A percentile compares a stretch with the other conserved stretches of the same genome.
Conservation (phyloP, 1,284 basidiomycete genomes). For the Ustilago cynodontis region DNA sequence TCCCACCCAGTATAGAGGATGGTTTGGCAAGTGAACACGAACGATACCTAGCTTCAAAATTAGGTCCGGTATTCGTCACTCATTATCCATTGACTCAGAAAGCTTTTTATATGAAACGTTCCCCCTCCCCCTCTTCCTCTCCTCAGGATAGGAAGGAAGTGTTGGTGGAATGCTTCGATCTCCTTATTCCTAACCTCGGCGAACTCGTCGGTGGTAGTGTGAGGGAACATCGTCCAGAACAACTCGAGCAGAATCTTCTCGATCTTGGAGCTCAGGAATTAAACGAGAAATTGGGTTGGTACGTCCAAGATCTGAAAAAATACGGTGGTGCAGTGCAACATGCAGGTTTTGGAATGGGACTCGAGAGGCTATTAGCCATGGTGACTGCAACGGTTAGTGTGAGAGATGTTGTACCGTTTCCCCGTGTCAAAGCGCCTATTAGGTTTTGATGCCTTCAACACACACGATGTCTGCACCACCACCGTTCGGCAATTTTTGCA, state of each 20-base stretch:
- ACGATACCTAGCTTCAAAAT: slow-evolving; percentile 82
- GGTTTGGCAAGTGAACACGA: slow-evolving; percentile 90
- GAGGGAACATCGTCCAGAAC: slow-evolving; percentile 82
- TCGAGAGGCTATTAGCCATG: slow-evolving; percentile 66
- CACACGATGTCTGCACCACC: too few relatives aligned
- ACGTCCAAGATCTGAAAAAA: slow-evolving; percentile 56
- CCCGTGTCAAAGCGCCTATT: slow-evolving; percentile 54
- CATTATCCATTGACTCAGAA: slow-evolving; percentile 87
- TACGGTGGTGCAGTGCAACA: slow-evolving; percentile 61
- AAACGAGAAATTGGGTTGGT: slow-evolving; percentile 52
- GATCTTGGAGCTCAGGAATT: slow-evolving; percentile 11
- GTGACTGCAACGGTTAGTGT: slow-evolving; percentile 63
- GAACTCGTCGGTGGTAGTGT: slow-evolving; percentile 93
- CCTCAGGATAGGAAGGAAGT: slow-evolving; percentile 61
- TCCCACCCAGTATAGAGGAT: slow-evolving; percentile 78
- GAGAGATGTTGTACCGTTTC: slow-evolving; percentile 63
- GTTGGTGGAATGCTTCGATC: slow-evolving; percentile 90
- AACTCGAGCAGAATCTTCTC: slow-evolving; percentile 32
- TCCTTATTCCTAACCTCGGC: slow-evolving; percentile 87
- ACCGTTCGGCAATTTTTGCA: too few relatives aligned
- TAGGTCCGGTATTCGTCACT: slow-evolving; percentile 87
- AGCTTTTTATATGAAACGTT: slow-evolving; percentile 92
- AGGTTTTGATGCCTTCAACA: slow-evolving; percentile 42
- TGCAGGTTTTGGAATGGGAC: slow-evolving; percentile 66
- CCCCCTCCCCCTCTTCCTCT: not conserved